Evolutionary conservation across 768 basidiomycete genomes (phyloP), one percentile per base, ranked within the genome.

Genomic region (Phlebiopsis gigantea): DNA sequence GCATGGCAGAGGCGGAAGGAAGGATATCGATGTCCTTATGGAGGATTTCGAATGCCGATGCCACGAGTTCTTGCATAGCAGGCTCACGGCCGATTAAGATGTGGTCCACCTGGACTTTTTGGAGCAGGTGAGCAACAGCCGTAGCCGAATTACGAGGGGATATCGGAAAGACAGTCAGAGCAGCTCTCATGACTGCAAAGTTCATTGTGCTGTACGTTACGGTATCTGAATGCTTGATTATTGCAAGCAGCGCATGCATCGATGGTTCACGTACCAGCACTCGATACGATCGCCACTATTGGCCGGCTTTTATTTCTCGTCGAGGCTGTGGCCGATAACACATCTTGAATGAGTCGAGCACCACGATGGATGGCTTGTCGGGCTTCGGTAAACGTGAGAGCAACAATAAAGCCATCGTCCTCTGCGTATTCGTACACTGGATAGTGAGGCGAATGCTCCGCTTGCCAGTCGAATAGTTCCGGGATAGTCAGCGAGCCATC

Each of bases 381-480:
- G 15, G 30, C 56, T 8, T 57, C 51, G 4, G 51, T 21, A 55
- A 61, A 66, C 17, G 31, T 53, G 34, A 67, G 57, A 6, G 48
- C 22, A n/a, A 26, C 31, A 28, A 41, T 19, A 10, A 5, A 22
- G 9, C 63, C 60, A 5, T 51, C 45, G 12, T 46, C 59, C 34
- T 66, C 64, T 1, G 57, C 49, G 54, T 61, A 71, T 14, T 63
- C 55, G 50, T 69, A 71, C 22, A 71, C 25, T 10, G 70, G 68
- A 55, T 75, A 71, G 21, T 65, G 46, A 1, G 69, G 65, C 17
- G 63, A 65, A 51, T 72, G 53, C n/a, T 61, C 44, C 3, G 56
- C 49, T 42, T 75, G 70, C 65, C 65, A 74, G 48, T 76, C 75
- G 25, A 66, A 68, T n/a, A 74, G 42, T 48, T 74, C 62, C 5